Evolutionary conservation across 164 flowering plant species (phyloP), one percentile per base, ranked within the genome.

Genomic region (Vitis cinerea): DNA sequence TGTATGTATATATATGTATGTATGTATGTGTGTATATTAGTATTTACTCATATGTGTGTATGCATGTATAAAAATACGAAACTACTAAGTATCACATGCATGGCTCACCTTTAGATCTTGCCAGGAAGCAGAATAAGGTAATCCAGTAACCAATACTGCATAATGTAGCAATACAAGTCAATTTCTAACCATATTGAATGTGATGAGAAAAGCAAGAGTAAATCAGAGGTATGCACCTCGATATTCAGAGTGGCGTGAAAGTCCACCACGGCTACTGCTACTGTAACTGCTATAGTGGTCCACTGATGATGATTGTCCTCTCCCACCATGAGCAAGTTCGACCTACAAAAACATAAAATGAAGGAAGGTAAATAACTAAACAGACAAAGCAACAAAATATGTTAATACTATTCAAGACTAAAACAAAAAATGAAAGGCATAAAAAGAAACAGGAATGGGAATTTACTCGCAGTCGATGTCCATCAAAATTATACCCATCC

Each of bases 61-160:
- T 37, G 48, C 47, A 6, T 50, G 12, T 6, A 50, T 50, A 37
- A 10, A 23, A 9, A 53, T 2, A 31, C 29, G 2, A n/a, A 2
- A 37, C 8, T 37, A 37, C 44, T 6, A 37, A 37, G 44, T 37
- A 37, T 23, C 5, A 37, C 4, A 37, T 6, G 7, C 0, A 37
- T 31, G 51, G 1, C 77, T 74, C 52, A 87, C 94, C 90, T 89
- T 89, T 64, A 89, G 77, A 77, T 89, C 94, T 80, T 89, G 94
- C 94, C 94, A 89, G 17, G 93, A 89, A 58, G 93, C 91, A 79
- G 91, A 87, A 64, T 83, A 68, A 29, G 93, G 93, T 23, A 89
- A 79, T 17, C 91, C 91, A 72, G 90, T 76, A 57, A 89, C 85
- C 69, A 82, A 13, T 19, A 89, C 94, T 89, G 80, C 73, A 71